These are phyloP conservation scores for Balamuthia mandrillaris DNA, from an alignment of 208 protist genomes.

Conservation along the genomic window DNA sequence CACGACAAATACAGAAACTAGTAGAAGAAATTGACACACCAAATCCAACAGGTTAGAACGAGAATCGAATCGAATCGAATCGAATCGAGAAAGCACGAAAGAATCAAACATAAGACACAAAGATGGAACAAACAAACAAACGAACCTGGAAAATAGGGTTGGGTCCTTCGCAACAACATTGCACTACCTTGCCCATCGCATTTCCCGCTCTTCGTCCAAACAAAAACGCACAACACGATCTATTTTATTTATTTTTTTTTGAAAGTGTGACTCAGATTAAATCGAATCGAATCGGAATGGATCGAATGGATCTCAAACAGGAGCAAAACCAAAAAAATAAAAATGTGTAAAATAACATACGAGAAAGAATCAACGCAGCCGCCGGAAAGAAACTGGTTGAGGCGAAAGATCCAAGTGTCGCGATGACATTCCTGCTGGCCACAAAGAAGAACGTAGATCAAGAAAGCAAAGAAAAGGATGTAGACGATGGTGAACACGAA, in stretches of 20 bases:
- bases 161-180: conserved; percentile 3
- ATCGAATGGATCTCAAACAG: not conserved
- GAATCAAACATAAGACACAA: not conserved
- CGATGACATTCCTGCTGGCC: conserved; percentile 23
- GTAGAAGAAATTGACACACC: not conserved
- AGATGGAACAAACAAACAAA: not conserved
- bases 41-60: too few species aligned
- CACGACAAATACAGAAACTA: conserved; percentile 13
- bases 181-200: not conserved
- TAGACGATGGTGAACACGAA: not conserved
- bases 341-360: not conserved
- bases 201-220: not conserved
- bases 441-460: conserved; percentile 22
- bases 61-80: too few species aligned
- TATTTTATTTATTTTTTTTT: not conserved
- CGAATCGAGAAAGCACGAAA: not conserved
- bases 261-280: too few species aligned
- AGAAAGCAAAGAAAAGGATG: not conserved
- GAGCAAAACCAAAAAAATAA: not conserved
- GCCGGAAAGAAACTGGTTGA: not conserved
- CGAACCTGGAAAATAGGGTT: conserved; percentile 30
- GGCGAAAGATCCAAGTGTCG: not conserved
- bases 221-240: not conserved
- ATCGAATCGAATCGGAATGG: too few species aligned
- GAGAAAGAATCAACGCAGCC: not conserved